Conservation (phyloP, 768 basidiomycete genomes). For the Lactarius pseudohatsudake region DNA sequence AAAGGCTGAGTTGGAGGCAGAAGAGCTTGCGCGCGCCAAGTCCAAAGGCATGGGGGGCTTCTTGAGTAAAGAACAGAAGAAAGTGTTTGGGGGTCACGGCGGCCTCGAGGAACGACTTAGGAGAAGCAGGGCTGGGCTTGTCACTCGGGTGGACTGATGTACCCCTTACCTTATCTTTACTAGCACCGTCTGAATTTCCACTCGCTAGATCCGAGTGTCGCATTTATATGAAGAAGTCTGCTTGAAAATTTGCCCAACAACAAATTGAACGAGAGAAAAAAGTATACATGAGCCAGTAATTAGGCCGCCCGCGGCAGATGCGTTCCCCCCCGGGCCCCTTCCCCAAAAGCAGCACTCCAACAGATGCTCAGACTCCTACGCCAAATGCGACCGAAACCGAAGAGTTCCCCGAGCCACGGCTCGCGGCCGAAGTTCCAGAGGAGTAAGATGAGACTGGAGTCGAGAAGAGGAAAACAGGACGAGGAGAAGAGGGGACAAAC, state of each 20-base stretch:
- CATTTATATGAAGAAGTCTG: slow-evolving; percentile 19
- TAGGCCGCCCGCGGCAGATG: slow-evolving; percentile 23
- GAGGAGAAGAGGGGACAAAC: slow-evolving; percentile 8
- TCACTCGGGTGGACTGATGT: slow-evolving; percentile 58
- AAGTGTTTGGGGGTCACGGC: slow-evolving; percentile 75
- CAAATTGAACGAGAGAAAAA: not conserved
- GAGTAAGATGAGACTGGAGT: slow-evolving; percentile 19
- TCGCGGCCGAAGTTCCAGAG: slow-evolving; percentile 8
- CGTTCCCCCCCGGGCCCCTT: not conserved
- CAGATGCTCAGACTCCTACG: slow-evolving; percentile 3
- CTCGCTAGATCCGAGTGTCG: slow-evolving; percentile 17
- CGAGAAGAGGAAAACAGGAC: slow-evolving; percentile 5
- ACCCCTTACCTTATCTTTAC: slow-evolving; percentile 10
- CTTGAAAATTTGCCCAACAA: slow-evolving; percentile 15
- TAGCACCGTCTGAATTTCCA: slow-evolving; percentile 4
- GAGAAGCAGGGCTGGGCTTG: slow-evolving; percentile 69
- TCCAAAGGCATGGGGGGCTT: slow-evolving; percentile 80
- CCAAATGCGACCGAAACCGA: slow-evolving; percentile 19
- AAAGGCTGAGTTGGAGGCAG: slow-evolving; percentile 71
- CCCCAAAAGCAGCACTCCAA: not conserved
- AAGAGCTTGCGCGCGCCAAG: slow-evolving; percentile 64
- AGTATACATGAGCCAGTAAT: slow-evolving; percentile 6
- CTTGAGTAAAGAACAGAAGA: slow-evolving; percentile 80
- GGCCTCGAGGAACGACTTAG: slow-evolving; percentile 77
- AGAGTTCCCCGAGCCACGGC: slow-evolving; percentile 17